Percentiles rank a stretch among this genome's conserved stretches.
phyloP scores from a whole-genome alignment of 1,284 basidiomycete species.

The Cryptococcus sp. region DNA sequence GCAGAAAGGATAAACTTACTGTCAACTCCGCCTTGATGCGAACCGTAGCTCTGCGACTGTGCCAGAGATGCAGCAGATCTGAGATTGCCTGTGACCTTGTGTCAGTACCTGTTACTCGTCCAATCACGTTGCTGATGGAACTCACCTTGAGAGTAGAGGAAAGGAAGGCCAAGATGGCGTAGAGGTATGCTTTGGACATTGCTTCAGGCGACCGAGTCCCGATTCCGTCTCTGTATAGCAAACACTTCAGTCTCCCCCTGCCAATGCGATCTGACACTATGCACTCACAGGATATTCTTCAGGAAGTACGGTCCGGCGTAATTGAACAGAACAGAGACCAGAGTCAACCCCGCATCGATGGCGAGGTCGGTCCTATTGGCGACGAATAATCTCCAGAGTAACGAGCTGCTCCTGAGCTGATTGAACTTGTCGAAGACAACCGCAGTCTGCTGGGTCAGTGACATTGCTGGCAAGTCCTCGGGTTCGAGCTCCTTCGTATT shows the following conservation, averaged over 20 bases:
- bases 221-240: slow-evolving; percentile 39
- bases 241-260: slow-evolving; percentile 2
- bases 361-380: slow-evolving; percentile 73
- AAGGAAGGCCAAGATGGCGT: slow-evolving; percentile 67
- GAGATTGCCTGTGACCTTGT: slow-evolving; percentile 61
- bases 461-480: slow-evolving; percentile 70
- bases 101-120: slow-evolving; percentile 62
- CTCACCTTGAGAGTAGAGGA: slow-evolving; percentile 63
- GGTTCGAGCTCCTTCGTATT: slow-evolving; percentile 66
- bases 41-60: slow-evolving; percentile 68
- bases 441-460: slow-evolving; percentile 67
- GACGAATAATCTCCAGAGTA: slow-evolving; percentile 65
- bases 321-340: slow-evolving; percentile 67
- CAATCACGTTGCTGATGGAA: not conserved
- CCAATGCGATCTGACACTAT: not conserved
- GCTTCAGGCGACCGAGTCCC: slow-evolving; percentile 56
- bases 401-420: slow-evolving; percentile 51
- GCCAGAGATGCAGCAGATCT: slow-evolving; percentile 78
- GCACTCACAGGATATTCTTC: slow-evolving; percentile 53
- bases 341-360: slow-evolving; percentile 67
- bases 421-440: slow-evolving; percentile 65
- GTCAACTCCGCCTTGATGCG: slow-evolving; percentile 73
- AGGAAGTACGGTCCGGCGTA: slow-evolving; percentile 58
- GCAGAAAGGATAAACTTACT: slow-evolving; percentile 63
- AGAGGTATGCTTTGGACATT: slow-evolving; percentile 68